Conservation (phyloP, 75 land plant genomes). For the Selaginella tamariscina region DNA sequence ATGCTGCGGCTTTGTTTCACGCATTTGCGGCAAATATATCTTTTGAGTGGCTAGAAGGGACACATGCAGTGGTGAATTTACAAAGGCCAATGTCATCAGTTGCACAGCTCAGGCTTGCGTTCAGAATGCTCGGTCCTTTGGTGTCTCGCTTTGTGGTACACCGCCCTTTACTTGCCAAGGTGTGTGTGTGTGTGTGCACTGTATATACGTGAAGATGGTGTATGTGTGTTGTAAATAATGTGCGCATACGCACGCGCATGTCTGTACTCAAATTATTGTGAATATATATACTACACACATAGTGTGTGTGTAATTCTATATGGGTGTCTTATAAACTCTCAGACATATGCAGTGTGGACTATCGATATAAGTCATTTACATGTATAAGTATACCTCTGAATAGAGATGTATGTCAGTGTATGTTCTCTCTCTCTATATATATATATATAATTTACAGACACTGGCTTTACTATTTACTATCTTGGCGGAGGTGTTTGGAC, state of each 20-base stretch:
- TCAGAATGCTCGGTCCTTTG: conserved; percentile 82
- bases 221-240: not conserved
- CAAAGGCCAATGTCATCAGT: conserved; percentile 77
- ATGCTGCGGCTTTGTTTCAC: conserved; percentile 72
- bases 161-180: conserved; percentile 69
- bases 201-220: not conserved
- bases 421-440: no score
- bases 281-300: conserved; percentile 10
- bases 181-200: no score
- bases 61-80: conserved; percentile 59
- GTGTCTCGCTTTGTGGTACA: conserved; percentile 64
- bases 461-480: conserved; percentile 58
- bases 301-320: not conserved
- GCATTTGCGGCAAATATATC: conserved; percentile 71
- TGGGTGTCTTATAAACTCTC: not conserved
- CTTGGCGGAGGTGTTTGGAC: conserved; percentile 88
- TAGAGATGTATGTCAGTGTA: no score
- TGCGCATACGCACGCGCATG: conserved; percentile 11
- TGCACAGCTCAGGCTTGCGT: conserved; percentile 77
- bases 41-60: conserved; percentile 87
- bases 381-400: no score
- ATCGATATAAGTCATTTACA: no score
- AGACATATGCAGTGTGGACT: no score
- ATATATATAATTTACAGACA: conserved; percentile 31
- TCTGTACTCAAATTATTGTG: conserved; percentile 4